Conservation (phyloP, 306 rosid genomes). For the Cucurbita maxima region DNA sequence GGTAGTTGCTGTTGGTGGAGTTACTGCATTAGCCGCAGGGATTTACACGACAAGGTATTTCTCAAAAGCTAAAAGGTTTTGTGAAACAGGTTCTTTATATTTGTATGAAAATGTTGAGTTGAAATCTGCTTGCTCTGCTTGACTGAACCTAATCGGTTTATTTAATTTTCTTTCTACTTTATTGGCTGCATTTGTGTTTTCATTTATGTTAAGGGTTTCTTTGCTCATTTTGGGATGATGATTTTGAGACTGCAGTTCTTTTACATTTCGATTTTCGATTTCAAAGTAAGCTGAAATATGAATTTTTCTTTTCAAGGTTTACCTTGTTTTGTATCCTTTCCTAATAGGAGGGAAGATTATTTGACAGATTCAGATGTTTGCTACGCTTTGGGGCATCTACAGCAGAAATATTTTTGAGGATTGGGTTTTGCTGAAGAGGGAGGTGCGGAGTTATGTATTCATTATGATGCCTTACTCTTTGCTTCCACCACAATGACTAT, state of each 20-base stretch:
- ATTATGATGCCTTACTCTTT: neutral
- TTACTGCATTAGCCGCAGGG: constrained; percentile 94
- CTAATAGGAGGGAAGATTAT: neutral
- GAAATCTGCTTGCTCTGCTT: neutral
- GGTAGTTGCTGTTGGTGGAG: constrained; percentile 93
- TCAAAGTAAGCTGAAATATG: neutral
- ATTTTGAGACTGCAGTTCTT: neutral
- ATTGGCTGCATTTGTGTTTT: neutral
- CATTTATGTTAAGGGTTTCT: neutral
- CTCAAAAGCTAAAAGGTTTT: neutral
- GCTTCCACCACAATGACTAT: neutral
- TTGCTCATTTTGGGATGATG: neutral
- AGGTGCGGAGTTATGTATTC: neutral
- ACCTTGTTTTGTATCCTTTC: neutral
- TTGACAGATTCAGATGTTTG: neutral
- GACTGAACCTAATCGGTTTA: neutral
- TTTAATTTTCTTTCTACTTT: neutral
- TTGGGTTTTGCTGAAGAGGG: neutral
- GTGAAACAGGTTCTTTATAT: neutral
- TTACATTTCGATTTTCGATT: neutral
- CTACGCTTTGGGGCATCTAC: constrained; percentile 1
- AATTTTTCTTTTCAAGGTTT: neutral
- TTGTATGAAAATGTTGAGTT: neutral
- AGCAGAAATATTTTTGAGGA: neutral
- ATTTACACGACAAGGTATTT: constrained; percentile 82